phyloP scores from a whole-genome alignment of 768 basidiomycete genomes.

The Leccinum subgranulosum region DNA sequence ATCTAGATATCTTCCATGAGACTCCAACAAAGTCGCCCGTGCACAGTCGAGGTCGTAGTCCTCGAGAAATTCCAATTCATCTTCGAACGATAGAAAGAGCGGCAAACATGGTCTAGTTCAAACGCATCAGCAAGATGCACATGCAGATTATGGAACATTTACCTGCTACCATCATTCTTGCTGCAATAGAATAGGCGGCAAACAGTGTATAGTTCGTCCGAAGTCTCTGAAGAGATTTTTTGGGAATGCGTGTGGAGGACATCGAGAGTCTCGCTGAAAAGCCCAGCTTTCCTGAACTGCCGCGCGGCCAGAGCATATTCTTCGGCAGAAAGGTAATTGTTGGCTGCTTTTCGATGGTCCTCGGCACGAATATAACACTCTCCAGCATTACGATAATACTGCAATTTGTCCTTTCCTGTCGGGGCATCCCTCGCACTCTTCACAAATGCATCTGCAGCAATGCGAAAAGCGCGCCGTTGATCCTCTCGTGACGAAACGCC shows the following conservation, averaged over 20 bases:
- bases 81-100: slow-evolving; percentile 51
- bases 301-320: slow-evolving; percentile 44
- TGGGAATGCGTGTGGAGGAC: slow-evolving; percentile 38
- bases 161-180: slow-evolving; percentile 18
- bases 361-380: slow-evolving; percentile 44
- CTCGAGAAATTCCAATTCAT: slow-evolving; percentile 55
- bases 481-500: slow-evolving; percentile 23
- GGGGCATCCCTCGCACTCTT: slow-evolving; percentile 35
- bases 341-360: slow-evolving; percentile 42
- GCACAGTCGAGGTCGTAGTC: slow-evolving; percentile 50
- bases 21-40: slow-evolving; percentile 42
- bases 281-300: slow-evolving; percentile 46
- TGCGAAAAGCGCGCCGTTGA: slow-evolving; percentile 37
- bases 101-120: slow-evolving; percentile 41
- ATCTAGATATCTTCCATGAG: slow-evolving; percentile 40
- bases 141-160: slow-evolving; percentile 1
- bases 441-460: slow-evolving; percentile 50
- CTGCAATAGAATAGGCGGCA: slow-evolving; percentile 47
- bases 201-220: slow-evolving; percentile 38
- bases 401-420: slow-evolving; percentile 23
- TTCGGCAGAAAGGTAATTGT: slow-evolving; percentile 39
- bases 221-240: slow-evolving; percentile 32
- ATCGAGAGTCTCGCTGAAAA: slow-evolving; percentile 52
- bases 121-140: not conserved
- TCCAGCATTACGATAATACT: slow-evolving; percentile 43